phyloP scores from a whole-genome alignment of 2,329 filamentous ascomycete genomes.

The Aureobasidium namibiae region DNA sequence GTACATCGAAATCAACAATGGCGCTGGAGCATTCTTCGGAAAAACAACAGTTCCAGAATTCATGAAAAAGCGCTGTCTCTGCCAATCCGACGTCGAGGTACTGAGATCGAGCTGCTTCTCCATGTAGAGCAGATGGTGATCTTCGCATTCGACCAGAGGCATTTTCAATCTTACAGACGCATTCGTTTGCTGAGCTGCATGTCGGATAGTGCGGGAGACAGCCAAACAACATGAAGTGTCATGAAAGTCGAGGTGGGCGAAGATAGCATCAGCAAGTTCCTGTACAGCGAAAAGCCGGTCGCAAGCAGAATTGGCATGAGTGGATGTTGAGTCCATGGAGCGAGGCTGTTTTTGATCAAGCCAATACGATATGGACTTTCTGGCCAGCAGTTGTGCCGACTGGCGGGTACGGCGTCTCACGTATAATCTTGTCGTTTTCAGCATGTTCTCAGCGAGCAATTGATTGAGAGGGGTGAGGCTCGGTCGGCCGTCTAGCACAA shows the following conservation, averaged over 20 bases:
- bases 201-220: background rate
- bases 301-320: background rate
- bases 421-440: background rate
- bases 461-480: background rate
- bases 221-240: background rate
- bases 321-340: background rate
- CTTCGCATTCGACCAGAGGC: background rate
- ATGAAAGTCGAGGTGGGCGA: background rate
- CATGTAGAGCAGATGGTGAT: background rate
- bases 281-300: background rate
- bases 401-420: background rate
- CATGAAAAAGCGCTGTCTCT: background rate
- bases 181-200: background rate
- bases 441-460: background rate
- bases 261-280: background rate
- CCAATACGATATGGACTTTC: background rate
- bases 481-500: background rate
- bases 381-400: background rate
- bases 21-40: background rate
- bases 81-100: background rate
- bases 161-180: background rate
- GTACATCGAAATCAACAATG: background rate
- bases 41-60: background rate
- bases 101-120: background rate
- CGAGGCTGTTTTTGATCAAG: background rate